Base-by-base conservation (phyloP, 768 basidiomycete species). In the Chiua virens region DNA sequence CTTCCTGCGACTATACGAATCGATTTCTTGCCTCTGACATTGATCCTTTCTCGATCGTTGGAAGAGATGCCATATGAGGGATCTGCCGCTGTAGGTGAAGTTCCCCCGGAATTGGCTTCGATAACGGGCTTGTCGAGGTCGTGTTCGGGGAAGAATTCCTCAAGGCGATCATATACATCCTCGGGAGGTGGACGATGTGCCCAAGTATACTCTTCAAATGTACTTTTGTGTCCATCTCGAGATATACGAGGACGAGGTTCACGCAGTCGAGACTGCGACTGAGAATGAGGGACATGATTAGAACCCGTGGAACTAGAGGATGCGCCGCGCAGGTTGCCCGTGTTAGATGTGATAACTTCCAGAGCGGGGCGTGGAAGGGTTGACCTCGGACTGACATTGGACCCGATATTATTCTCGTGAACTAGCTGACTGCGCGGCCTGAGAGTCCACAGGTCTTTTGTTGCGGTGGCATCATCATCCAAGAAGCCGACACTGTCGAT, bases 101-200 rank as follows among this genome's bases (percentile, higher is more conserved):
- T 85, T 37, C 87, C 87, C 10, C 90, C 87, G 4, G 85, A 88
- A 36, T 77, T 79, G 28, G 87, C 84, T 59, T 98, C 96, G 47
- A 98, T 89, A 56, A 98, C 87, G 2, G 95, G 94, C 64, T 93
- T 89, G 69, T 98, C 97, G 42, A 98, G 82, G 63, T 98, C 94
- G 64, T 97, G 91, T 57, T 89, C 86, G 1, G 96, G 95, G 79
- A 99, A 99, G 75, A 92, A 98, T 54, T 88, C 85, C 59, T 98
- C 92, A 8, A 99, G 78, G 49, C 89, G 85, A 38, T 98, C 89
- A 65, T 93, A 92, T 39, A 99, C 88, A 58, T 90, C 89, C 71
- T 98, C 97, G 0, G 94, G 85, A 40, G 86, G 83, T 25, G 95
- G 95, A 60, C 94, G 89, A 53, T 87, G 84, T 34, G 90, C 89